These are phyloP conservation scores for Pinus tabuliformis DNA, from an alignment of 75 land plant genomes.

Conservation along the genomic window DNA sequence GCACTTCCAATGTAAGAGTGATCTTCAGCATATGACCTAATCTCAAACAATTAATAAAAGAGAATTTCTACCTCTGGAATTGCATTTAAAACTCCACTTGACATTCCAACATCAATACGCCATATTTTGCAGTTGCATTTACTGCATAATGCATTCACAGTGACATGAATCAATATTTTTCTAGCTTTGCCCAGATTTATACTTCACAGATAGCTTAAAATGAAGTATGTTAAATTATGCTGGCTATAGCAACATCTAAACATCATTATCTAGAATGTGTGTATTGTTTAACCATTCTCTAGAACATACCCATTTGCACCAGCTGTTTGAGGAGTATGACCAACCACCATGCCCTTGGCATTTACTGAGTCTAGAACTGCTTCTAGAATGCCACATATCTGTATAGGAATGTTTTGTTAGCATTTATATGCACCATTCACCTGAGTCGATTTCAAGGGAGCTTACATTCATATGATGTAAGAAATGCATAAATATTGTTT, in stretches of 20 bases:
- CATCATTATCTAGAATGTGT: background rate
- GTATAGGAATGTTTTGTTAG: constrained; percentile 7
- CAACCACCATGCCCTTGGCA: constrained; percentile 86
- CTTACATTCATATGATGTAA: background rate
- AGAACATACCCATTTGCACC: constrained; percentile 80
- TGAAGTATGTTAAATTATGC: background rate
- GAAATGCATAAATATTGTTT: background rate
- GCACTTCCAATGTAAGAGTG: background rate
- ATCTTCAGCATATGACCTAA: background rate
- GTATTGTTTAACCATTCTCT: background rate
- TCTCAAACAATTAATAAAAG: constrained; percentile 5
- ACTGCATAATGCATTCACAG: constrained; percentile 67
- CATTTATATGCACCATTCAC: background rate
- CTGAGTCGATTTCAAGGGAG: background rate
- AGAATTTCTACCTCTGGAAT: constrained; percentile 70
- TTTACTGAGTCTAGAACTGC: constrained; percentile 65
- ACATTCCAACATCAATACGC: constrained; percentile 98
- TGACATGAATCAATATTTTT: constrained; percentile 1
- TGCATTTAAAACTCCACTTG: constrained; percentile 86
- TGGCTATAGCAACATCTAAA: background rate
- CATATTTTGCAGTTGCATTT: constrained; percentile 75
- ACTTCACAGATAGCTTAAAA: background rate
- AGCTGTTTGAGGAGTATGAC: constrained; percentile 86
- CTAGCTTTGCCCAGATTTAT: background rate
- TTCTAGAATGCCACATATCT: constrained; percentile 70